phyloP scores from a whole-genome alignment of 495 filamentous ascomycete genomes.

The Penicillium maclennaniae region DNA sequence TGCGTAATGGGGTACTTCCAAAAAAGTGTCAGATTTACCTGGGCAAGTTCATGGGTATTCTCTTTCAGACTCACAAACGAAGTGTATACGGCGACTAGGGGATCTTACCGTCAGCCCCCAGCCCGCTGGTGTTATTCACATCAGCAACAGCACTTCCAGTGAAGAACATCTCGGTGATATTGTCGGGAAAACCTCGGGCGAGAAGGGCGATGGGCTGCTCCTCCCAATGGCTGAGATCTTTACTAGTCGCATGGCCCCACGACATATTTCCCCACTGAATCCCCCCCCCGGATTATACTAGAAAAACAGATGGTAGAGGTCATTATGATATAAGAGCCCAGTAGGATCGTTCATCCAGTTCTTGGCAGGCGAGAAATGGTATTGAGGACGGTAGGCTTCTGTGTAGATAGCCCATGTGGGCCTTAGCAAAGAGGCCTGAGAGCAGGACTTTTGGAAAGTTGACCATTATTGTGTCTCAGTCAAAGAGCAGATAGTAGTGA shows the following conservation, averaged over 20 bases:
- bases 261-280: conserved; percentile 34
- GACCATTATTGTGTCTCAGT: background rate
- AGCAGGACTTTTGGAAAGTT: background rate
- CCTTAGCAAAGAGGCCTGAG: background rate
- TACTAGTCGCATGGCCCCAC: conserved; percentile 41
- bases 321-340: conserved; percentile 45
- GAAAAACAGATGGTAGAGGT: conserved; percentile 38
- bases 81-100: conserved; percentile 56
- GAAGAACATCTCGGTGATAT: conserved; percentile 48
- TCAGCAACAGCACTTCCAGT: conserved; percentile 52
- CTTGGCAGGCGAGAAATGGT: conserved; percentile 50
- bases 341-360: conserved; percentile 61
- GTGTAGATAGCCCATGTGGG: conserved; percentile 30
- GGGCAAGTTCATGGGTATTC: background rate
- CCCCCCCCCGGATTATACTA: conserved; percentile 40
- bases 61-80: conserved; percentile 30
- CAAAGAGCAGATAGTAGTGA: background rate
- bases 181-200: conserved; percentile 39
- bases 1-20: conserved; percentile 19
- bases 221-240: conserved; percentile 39
- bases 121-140: conserved; percentile 53
- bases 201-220: conserved; percentile 35
- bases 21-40: background rate
- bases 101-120: conserved; percentile 47
- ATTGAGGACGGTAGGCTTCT: conserved; percentile 42